A percentile compares a stretch with the other conserved stretches of the same genome.
Conservation (phyloP, 345 rosid species). For the Camelina hispida region DNA sequence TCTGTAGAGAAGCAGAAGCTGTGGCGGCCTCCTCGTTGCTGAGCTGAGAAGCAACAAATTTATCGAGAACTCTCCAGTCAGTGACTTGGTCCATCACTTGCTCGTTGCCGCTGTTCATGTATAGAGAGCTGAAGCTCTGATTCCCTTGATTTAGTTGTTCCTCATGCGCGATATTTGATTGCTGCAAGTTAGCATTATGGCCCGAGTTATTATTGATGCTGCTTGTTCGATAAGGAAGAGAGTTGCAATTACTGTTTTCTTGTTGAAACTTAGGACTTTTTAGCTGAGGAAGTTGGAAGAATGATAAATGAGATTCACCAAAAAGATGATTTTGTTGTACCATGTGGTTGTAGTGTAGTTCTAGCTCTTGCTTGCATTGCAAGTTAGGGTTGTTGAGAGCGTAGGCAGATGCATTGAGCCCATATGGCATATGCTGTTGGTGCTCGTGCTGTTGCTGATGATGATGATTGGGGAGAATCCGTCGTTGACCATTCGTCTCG, state of each 20-base stretch:
- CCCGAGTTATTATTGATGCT: conserved; percentile 51
- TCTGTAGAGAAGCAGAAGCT: conserved; percentile 41
- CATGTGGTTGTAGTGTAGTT: conserved; percentile 48
- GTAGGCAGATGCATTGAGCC: conserved; percentile 48
- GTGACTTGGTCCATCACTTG: conserved; percentile 81
- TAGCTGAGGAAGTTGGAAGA: conserved; percentile 80
- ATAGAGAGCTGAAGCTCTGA: conserved; percentile 58
- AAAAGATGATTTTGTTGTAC: conserved; percentile 59
- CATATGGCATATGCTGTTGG: conserved; percentile 62
- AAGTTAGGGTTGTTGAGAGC: conserved; percentile 42
- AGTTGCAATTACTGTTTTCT: conserved; percentile 55
- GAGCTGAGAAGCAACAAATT: conserved; percentile 95
- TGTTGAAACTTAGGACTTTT: conserved; percentile 77
- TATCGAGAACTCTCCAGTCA: conserved; percentile 96
- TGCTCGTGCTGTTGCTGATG: conserved; percentile 58
- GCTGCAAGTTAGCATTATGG: conserved; percentile 54
- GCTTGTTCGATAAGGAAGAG: conserved; percentile 55
- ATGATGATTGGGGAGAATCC: conserved; percentile 55
- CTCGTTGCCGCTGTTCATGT: conserved; percentile 49
- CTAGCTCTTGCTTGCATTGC: conserved; percentile 83
- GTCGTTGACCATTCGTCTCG: conserved; percentile 65
- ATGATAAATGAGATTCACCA: conserved; percentile 47
- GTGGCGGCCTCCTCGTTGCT: conserved; percentile 72
- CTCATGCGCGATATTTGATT: conserved; percentile 61
- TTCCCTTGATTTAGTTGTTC: conserved; percentile 56